Evolutionary conservation across 495 filamentous ascomycete species (phyloP).

Genomic region (Penicillium lividum): DNA sequence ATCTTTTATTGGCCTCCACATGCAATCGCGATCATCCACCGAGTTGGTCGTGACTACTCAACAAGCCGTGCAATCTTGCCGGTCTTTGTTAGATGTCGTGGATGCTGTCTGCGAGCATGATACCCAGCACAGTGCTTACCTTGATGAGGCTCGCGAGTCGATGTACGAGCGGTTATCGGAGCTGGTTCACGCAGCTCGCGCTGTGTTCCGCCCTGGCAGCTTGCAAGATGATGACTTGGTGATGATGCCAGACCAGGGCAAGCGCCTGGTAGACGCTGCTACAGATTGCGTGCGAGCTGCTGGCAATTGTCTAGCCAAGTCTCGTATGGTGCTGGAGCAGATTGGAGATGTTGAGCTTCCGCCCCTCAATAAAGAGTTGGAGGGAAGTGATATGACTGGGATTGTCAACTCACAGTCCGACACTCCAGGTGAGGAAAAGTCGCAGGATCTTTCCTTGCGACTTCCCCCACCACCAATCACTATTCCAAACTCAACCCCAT

Average conservation of each 20-base stretch:
- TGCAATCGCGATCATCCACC: constrained; percentile 83
- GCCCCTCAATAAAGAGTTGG: constrained; percentile 49
- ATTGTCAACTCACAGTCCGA: constrained; percentile 18
- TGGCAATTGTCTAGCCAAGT: constrained; percentile 86
- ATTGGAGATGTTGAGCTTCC: constrained; percentile 95
- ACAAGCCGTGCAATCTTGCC: constrained; percentile 80
- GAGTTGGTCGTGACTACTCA: constrained; percentile 75
- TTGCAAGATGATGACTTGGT: constrained; percentile 68
- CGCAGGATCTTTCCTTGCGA: constrained; percentile 35
- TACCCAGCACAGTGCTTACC: constrained; percentile 57
- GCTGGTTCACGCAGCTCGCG: constrained; percentile 74
- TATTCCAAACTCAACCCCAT: constrained; percentile 37
- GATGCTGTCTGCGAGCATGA: constrained; percentile 82
- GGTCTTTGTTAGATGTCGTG: constrained; percentile 73
- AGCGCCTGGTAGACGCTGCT: constrained; percentile 73
- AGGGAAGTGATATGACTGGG: constrained; percentile 11
- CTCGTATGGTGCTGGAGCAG: constrained; percentile 80
- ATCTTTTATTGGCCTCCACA: constrained; percentile 87
- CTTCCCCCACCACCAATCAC: constrained; percentile 44
- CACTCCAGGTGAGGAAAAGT: constrained; percentile 16
- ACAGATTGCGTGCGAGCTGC: constrained; percentile 88
- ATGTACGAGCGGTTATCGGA: constrained; percentile 82
- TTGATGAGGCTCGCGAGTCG: constrained; percentile 68
- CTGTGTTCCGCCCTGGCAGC: constrained; percentile 65
- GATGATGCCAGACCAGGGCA: constrained; percentile 78